phyloP scores from a whole-genome alignment of 352 stramenopile species.

The Globisporangium paddicum region DNA sequence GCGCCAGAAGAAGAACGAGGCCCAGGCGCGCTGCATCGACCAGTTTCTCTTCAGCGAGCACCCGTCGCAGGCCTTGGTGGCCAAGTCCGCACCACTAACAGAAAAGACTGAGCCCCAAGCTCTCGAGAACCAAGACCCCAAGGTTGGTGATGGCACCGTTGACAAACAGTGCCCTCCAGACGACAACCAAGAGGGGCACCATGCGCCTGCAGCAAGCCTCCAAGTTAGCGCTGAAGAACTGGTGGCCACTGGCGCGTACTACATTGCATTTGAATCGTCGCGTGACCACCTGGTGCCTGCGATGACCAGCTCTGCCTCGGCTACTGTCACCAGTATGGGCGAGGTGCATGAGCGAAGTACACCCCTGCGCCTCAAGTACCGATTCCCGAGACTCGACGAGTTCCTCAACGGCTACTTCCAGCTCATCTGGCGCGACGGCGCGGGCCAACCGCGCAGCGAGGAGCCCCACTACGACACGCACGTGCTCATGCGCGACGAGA shows the following conservation, averaged over 20 bases:
- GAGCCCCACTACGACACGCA: constrained; percentile 45
- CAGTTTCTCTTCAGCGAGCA: constrained; percentile 14
- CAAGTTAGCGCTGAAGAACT: neutral
- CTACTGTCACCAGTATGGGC: constrained; percentile 16
- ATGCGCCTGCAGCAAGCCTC: constrained; percentile 3
- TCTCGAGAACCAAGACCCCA: too few species aligned
- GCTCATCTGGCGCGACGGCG: constrained; percentile 44
- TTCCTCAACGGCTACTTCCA: constrained; percentile 64
- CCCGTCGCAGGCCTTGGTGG: neutral
- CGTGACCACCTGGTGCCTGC: constrained; percentile 30
- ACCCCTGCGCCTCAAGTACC: constrained; percentile 40
- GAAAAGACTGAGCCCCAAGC: too few species aligned
- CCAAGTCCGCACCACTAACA: neutral
- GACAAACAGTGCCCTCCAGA: neutral
- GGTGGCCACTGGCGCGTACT: constrained; percentile 19
- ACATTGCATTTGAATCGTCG: constrained; percentile 36
- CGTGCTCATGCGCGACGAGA: constrained; percentile 37
- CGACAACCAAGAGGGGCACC: constrained; percentile 5
- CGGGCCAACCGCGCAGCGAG: constrained; percentile 40
- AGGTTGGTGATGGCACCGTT: neutral
- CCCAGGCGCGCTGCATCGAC: constrained; percentile 17
- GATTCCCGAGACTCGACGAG: constrained; percentile 29
- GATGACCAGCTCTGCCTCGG: neutral
- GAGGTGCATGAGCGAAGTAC: constrained; percentile 35
- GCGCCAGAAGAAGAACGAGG: constrained; percentile 26